Evolutionary conservation across 2,329 filamentous ascomycete genomes (phyloP), one percentile per base, ranked within the genome.

Genomic region (Setomelanomma holmii): DNA sequence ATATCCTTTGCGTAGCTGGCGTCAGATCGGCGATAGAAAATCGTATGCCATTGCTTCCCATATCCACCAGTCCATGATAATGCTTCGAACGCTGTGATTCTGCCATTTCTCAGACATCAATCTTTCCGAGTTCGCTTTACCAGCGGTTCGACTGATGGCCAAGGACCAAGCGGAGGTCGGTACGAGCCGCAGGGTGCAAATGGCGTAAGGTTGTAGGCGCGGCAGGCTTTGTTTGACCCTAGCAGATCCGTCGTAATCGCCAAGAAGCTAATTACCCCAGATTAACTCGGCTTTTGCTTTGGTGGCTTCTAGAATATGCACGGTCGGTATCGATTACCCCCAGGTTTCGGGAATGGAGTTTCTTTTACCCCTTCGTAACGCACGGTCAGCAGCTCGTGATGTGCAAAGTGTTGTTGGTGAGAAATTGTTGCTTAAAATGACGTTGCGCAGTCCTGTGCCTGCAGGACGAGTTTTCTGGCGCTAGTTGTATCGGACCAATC

Each of bases 21-120:
- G 86, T 83, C n/a, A 96, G 82, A 60, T 91, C 87, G 7, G 91
- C 90, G 66, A 96, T 91, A 39, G 91, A 93, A 80, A 96, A 96
- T 49, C 93, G 90, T 66, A 96, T 93, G 65, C 92, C 93, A 79
- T 96, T 97, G 79, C 91, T 73, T 48, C 70, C 70, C 70, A 73
- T 72, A 39, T 73, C 70, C 53, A 73, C 70, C 55, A 73, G 54
- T 22, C 68, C 70, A 66, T 72, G 67, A 46, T 67, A 68, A 45
- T 61, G 56, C 45, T 43, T 47, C 36, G 58, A 60, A 43, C 52
- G 61, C 45, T 64, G 56, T 42, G 24, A 36, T 17, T 55, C 55
- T 24, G 43, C 52, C 55, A 61, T 61, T 35, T 49, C 51, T 42
- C 49, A 43, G 51, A 33, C 47, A 49, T 44, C 49, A 43, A 51